A percentile compares a stretch with the other conserved stretches of the same genome.
Evolutionary conservation across 495 filamentous ascomycete species (phyloP).

Genomic region (Penicillium parvum): DNA sequence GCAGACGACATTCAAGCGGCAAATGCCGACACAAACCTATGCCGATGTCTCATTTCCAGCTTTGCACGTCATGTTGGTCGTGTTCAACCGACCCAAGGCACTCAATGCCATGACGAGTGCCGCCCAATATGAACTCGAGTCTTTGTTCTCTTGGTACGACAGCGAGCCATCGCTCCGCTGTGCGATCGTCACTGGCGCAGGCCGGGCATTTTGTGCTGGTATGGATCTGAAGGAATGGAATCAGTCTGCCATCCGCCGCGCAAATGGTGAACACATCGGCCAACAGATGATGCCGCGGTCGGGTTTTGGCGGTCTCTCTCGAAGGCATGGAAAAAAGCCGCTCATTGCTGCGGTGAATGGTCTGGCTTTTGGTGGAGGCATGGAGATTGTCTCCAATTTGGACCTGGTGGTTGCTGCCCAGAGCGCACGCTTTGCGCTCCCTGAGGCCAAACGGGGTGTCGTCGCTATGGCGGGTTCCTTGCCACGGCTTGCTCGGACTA

Average conservation of each 20-base stretch:
- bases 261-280: constrained; percentile 4
- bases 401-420: constrained; percentile 58
- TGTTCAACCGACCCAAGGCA: constrained; percentile 31
- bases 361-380: constrained; percentile 60
- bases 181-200: constrained; percentile 45
- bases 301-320: constrained; percentile 17
- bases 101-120: constrained; percentile 41
- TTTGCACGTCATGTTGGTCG: constrained; percentile 29
- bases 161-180: constrained; percentile 41
- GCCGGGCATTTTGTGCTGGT: constrained; percentile 40
- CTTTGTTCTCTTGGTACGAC: constrained; percentile 45
- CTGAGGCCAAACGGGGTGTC: constrained; percentile 62
- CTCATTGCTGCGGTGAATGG: constrained; percentile 66
- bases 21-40: constrained; percentile 9
- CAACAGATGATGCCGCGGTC: constrained; percentile 17
- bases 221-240: constrained; percentile 35
- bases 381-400: constrained; percentile 60
- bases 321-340: constrained; percentile 45
- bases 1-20: constrained; percentile 9
- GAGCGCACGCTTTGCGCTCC: constrained; percentile 52
- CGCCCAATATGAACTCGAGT: constrained; percentile 40
- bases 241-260: constrained; percentile 8
- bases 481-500: constrained; percentile 55
- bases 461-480: constrained; percentile 63
- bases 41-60: constrained; percentile 25